These are phyloP conservation scores for Croton setiger DNA, from an alignment of 441 rosid genomes.

Conservation along the genomic window DNA sequence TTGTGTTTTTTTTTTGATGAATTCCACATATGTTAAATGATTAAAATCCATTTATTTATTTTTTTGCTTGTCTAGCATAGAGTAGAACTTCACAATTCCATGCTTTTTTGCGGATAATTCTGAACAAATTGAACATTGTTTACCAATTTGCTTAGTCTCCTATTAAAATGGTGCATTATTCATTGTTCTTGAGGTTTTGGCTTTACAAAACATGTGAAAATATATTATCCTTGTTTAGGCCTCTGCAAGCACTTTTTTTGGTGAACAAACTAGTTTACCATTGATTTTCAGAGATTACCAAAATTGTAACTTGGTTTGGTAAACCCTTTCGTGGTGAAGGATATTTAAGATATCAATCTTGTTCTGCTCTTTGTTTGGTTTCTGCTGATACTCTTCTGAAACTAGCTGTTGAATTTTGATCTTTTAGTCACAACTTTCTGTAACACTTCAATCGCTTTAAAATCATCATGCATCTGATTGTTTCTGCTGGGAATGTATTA, in stretches of 20 bases:
- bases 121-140: background rate
- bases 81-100: background rate
- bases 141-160: background rate
- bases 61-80: background rate
- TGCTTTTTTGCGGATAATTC: background rate
- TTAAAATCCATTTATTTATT: background rate
- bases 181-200: background rate
- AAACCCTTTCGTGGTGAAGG: background rate
- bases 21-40: background rate
- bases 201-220: background rate
- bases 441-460: background rate
- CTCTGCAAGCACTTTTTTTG: no score
- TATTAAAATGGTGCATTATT: background rate
- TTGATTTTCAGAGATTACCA: background rate
- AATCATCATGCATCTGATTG: background rate
- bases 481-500: background rate
- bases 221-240: background rate
- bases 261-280: background rate
- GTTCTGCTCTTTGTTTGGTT: background rate
- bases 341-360: background rate
- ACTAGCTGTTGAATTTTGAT: background rate
- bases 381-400: background rate
- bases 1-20: background rate
- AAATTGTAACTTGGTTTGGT: background rate
- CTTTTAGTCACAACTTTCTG: background rate